Conservation (phyloP, 805 yeast species). For the Hyphopichia homilentoma region DNA sequence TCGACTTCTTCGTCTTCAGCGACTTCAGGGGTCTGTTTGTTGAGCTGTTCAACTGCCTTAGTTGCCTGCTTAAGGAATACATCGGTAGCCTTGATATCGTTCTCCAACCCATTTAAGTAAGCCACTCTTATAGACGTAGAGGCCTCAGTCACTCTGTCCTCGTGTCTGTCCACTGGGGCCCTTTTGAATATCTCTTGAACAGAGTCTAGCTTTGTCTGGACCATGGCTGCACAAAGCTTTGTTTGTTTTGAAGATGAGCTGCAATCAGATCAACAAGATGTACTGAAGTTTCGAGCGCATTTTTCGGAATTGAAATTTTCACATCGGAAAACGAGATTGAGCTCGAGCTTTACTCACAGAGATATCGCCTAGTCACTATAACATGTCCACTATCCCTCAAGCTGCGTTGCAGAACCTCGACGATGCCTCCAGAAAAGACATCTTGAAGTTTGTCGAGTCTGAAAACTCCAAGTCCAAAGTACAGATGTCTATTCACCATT, state of each 20-base stretch:
- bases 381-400: conserved; percentile 37
- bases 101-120: conserved; percentile 13
- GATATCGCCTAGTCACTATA: too few species aligned
- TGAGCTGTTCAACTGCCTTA: conserved; percentile 8
- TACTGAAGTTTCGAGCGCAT: too few species aligned
- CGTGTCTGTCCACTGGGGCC: too few species aligned
- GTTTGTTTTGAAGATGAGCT: too few species aligned
- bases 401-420: conserved; percentile 45
- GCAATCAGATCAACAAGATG: too few species aligned
- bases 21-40: conserved; percentile 1
- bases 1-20: neutral
- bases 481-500: conserved; percentile 79
- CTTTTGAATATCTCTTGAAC: too few species aligned
- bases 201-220: too few species aligned
- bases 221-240: too few species aligned
- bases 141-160: too few species aligned
- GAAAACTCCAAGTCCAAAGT: conserved; percentile 87
- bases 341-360: too few species aligned
- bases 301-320: too few species aligned
- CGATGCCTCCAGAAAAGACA: conserved; percentile 68
- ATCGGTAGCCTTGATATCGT: conserved; percentile 16
- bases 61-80: conserved; percentile 19
- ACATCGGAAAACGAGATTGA: too few species aligned
- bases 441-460: conserved; percentile 69
- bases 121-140: conserved; percentile 4